Base-by-base conservation (phyloP, 192 early-diverging fungal genomes). In the Spinellus fusiger region DNA sequence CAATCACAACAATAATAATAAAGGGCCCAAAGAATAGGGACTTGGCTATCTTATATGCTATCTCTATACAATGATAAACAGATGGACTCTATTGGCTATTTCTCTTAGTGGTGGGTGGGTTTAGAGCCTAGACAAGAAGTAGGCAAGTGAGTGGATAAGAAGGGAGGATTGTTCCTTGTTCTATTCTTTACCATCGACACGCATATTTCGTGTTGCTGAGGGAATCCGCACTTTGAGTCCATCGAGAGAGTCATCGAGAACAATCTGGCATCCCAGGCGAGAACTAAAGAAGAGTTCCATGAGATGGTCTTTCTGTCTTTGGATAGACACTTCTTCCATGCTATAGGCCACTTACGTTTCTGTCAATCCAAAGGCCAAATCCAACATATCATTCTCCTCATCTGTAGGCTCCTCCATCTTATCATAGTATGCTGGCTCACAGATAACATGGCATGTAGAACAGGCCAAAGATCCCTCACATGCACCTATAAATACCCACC, bases 331-430 rank as follows among this genome's bases (percentile, higher is more conserved):
- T 54, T 33, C 25, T 32, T 51, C 25, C 27, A 4, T 5, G 13
- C 20, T 51, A 35, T 13, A 4, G 44, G n/a, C 32, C 29, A 70
- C 86, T 65, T 75, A 96, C 80, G 94, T 98, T 49, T 96, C 93
- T 10, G 94, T 95, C 59, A 96, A 79, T 10, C 92, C 94, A 80
- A 94, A 98, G 13, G 94, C 94, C 64, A 98, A 65, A 77, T 98
- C 96, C 44, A 98, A 72, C 94, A 98, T 96, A 71, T 98, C 96
- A 66, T 96, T 94, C 61, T 98, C 96, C 66, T 98, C 96, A 70
- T 98, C 96, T 5, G 87, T 83, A 2, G 96, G 96, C 69, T 96
- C 94, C 20, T 89, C 90, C 52, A 98, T 77, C 60, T 82, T 86
- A 33, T 92, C 82, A 73, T 85, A 98, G 59, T 88, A 84, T 26